Evolutionary conservation across 768 basidiomycete genomes (phyloP).

Genomic region (Suillus discolor): DNA sequence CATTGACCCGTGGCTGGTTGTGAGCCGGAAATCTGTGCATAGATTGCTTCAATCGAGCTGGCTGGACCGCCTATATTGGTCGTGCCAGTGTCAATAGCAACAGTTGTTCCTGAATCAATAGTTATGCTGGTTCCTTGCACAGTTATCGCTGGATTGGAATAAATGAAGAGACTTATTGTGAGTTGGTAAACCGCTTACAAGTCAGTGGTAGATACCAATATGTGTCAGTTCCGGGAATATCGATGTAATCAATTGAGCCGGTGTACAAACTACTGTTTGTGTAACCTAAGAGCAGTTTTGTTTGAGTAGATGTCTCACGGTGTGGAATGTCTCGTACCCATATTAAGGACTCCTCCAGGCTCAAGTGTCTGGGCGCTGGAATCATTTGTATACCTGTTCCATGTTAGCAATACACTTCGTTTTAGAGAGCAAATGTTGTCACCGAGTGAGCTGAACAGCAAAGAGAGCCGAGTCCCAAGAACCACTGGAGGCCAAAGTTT

Average conservation of each 20-base stretch:
- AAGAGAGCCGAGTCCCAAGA: constrained; percentile 41
- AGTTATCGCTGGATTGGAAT: constrained; percentile 30
- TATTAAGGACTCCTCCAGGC: constrained; percentile 71
- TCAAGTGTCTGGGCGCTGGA: constrained; percentile 45
- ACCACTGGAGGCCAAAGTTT: constrained; percentile 42
- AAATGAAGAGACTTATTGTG: background rate
- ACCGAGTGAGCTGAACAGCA: constrained; percentile 49
- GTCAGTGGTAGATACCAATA: constrained; percentile 54
- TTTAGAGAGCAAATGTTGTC: background rate
- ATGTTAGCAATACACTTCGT: background rate
- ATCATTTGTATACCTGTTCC: constrained; percentile 46
- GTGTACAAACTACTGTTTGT: constrained; percentile 52
- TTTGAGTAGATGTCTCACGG: background rate
- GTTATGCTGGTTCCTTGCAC: constrained; percentile 36
- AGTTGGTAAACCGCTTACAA: constrained; percentile 20
- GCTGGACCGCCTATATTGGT: constrained; percentile 59
- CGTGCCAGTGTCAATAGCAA: constrained; percentile 64
- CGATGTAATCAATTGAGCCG: constrained; percentile 53
- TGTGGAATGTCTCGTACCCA: constrained; percentile 47
- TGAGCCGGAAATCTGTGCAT: constrained; percentile 47
- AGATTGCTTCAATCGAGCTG: constrained; percentile 42
- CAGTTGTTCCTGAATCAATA: constrained; percentile 25
- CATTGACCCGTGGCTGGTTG: constrained; percentile 37
- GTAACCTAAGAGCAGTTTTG: constrained; percentile 34
- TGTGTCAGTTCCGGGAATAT: constrained; percentile 39